Percentiles rank a stretch among this genome's conserved stretches.
Evolutionary conservation across 2,329 filamentous ascomycete species (phyloP).

Genomic region (Periconia sp.): DNA sequence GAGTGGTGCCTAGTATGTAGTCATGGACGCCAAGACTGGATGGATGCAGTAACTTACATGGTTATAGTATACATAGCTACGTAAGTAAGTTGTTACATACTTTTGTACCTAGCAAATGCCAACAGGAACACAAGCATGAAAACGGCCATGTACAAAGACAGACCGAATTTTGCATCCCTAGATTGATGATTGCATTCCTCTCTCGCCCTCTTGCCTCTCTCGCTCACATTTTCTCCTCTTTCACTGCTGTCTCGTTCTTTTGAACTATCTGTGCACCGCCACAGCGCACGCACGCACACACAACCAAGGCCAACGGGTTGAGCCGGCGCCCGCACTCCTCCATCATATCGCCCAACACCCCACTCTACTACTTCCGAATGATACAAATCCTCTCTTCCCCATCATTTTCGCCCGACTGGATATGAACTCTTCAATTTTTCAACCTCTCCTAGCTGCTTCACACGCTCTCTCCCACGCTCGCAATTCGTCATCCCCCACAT

Average conservation of each 20-base stretch:
- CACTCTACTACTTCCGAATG: background rate
- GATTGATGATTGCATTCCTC: background rate
- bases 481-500: slow-evolving; percentile 24
- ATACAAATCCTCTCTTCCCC: slow-evolving; percentile 8
- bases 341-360: background rate
- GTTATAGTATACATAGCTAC: too few species aligned
- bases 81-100: too few species aligned
- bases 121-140: too few species aligned
- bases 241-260: too few species aligned
- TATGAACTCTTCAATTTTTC: slow-evolving; percentile 35
- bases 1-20: background rate
- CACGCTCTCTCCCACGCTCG: slow-evolving; percentile 21
- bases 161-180: too few species aligned
- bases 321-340: too few species aligned
- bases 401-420: slow-evolving; percentile 30
- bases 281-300: background rate
- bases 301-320: background rate
- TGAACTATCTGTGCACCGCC: background rate
- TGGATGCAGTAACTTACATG: too few species aligned
- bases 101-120: too few species aligned
- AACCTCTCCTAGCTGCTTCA: slow-evolving; percentile 19
- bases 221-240: background rate
- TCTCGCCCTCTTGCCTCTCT: background rate
- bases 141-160: too few species aligned
- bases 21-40: too few species aligned